These are phyloP conservation scores for Zymoseptoria crescenta DNA, from an alignment of 2,329 filamentous ascomycete genomes.

Conservation along the genomic window DNA sequence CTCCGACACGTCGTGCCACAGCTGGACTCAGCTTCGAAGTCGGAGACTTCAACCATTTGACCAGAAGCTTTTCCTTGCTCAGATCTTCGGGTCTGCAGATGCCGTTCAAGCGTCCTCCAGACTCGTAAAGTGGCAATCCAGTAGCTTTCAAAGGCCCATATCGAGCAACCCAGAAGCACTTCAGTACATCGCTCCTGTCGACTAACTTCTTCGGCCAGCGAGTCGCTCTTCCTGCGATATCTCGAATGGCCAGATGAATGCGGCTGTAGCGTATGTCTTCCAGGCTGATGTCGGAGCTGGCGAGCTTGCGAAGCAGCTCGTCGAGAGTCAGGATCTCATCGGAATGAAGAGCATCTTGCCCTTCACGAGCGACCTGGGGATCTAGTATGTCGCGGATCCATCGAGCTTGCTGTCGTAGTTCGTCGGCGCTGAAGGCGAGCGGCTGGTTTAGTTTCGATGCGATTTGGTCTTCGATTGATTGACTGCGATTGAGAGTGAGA, in stretches of 20 bases:
- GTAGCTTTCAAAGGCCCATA: constrained; percentile 34
- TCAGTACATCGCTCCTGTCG: constrained; percentile 38
- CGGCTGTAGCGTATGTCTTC: constrained; percentile 36
- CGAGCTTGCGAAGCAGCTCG: constrained; percentile 31
- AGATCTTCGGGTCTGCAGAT: constrained; percentile 33
- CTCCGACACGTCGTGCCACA: constrained; percentile 31
- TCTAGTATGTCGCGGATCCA: constrained; percentile 45
- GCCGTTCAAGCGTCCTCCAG: constrained; percentile 37
- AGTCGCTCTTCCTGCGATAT: constrained; percentile 38
- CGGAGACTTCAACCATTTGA: constrained; percentile 28
- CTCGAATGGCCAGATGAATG: constrained; percentile 39
- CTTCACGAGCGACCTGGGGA: constrained; percentile 38
- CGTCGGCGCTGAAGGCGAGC: constrained; percentile 16
- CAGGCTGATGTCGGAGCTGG: constrained; percentile 24
- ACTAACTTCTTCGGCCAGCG: constrained; percentile 40
- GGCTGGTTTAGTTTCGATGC: neutral
- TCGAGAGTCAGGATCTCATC: constrained; percentile 40
- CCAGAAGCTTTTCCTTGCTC: constrained; percentile 31
- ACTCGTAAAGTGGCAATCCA: constrained; percentile 35
- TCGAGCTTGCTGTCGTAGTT: constrained; percentile 31
- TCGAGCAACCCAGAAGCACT: constrained; percentile 31
- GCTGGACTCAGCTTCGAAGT: constrained; percentile 26
- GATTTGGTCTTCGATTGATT: neutral
- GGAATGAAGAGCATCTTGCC: constrained; percentile 34
- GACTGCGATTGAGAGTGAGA: neutral